Evolutionary conservation across 805 yeast species (phyloP), one percentile per base, ranked within the genome.

Genomic region (Wickerhamomyces rabaulensis): DNA sequence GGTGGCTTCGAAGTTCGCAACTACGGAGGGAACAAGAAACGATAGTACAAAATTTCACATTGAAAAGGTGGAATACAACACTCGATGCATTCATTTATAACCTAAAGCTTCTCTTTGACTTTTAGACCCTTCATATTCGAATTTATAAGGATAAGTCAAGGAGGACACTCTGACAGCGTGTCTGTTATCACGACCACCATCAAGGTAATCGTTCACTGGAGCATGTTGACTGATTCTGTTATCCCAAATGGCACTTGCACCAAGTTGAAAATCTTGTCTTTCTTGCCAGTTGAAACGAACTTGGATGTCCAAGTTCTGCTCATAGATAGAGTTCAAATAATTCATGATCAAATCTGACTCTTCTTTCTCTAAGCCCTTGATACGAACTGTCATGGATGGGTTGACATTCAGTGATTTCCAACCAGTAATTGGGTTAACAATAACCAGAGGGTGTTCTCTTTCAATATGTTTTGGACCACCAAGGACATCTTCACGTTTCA

Each of bases 361-460:
- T 44, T 62, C 74, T 21, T 73, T 71, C 43, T 72, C 70, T 37
- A 78, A 66, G 4, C 80, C 82, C 15, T 73, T 69, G 47, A 78
- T 78, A 50, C 75, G 66, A 29, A 55, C 63, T 12, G 79, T 74
- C 69, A 69, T 69, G 8, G 66, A 60, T 45, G 78, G 68, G 62
- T 76, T 77, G 39, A 76, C 78, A 50, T 67, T 78, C 52, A 79
- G 62, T 2, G 79, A 64, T 62, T 79, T 80, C 82, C 80, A 75
- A 23, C 82, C 82, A 39, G 84, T 80, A 9, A 73, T 80, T 9
- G 85, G 84, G 53, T 80, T 79, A 26, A 83, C 78, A 61, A 82
- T 71, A 39, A 80, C 70, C 21, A 80, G 51, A 1, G 83, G 83
- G 59, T 80, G 84, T 45, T 69, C 76, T 54, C 80, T 69, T 53